Conservation (phyloP, 176 grass and related monocot species). For the Carex scoparia region DNA sequence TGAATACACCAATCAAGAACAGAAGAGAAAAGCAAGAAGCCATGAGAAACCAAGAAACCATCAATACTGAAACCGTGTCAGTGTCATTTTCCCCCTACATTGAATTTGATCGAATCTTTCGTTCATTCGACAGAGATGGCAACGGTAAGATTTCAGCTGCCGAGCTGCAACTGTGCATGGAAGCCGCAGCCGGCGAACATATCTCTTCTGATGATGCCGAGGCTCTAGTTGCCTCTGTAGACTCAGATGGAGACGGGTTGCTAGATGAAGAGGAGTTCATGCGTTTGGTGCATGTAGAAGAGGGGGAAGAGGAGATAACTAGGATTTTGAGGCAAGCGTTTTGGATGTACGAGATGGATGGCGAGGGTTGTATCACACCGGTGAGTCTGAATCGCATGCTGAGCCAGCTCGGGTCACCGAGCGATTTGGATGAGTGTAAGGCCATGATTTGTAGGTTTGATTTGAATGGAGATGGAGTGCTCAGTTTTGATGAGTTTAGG, state of each 20-base stretch:
- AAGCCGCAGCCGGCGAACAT: background rate
- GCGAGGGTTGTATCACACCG: constrained; percentile 26
- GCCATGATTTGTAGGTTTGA: constrained; percentile 31
- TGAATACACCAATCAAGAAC: too few species aligned
- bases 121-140: constrained; percentile 16
- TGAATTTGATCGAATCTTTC: constrained; percentile 25
- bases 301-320: constrained; percentile 13
- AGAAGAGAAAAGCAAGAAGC: background rate
- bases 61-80: background rate
- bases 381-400: constrained; percentile 17
- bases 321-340: constrained; percentile 18
- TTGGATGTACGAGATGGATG: constrained; percentile 24
- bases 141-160: constrained; percentile 25
- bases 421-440: constrained; percentile 17
- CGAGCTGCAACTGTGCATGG: constrained; percentile 20
- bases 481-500: constrained; percentile 31
- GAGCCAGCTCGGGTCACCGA: constrained; percentile 1
- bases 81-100: background rate
- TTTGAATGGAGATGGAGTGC: constrained; percentile 30
- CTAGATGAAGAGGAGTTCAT: constrained; percentile 26
- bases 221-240: background rate
- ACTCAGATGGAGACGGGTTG: constrained; percentile 27
- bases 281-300: constrained; percentile 19
- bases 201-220: constrained; percentile 23
- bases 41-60: constrained; percentile 1